Evolutionary conservation across 768 basidiomycete genomes (phyloP), one percentile per base, ranked within the genome.

Genomic region (Leccinellum rugosiceps): DNA sequence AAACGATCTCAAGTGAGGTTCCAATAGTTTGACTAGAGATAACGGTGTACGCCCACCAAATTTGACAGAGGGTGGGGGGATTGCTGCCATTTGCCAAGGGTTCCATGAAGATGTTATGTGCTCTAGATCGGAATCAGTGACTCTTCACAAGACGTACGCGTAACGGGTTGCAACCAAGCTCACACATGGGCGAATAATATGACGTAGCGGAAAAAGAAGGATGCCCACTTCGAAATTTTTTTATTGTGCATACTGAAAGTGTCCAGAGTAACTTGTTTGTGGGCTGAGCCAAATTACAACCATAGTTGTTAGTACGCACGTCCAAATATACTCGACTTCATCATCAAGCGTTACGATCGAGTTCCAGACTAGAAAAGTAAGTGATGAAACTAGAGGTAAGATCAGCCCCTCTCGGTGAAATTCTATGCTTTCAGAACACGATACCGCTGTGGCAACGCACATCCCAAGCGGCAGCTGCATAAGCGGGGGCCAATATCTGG

Each of bases 191-290:
- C 59, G 2, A 53, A 30, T 46, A 71, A 48, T 6, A 55, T 54
- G 34, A 57, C 45, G 57, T 71, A 71, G n/a, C 60, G 69, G 58
- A 70, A 56, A 47, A 63, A 62, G 8, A 69, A 38, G 25, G 67
- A 69, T 17, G 66, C 14, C 72, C 74, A 74, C 55, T 70, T 75
- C 21, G 66, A 59, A 4, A 53, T 49, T 13, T 45, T 65, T 17
- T 25, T 52, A 15, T 61, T 63, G 7, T 55, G 58, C 60, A 72
- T 71, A 10, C 69, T 74, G 38, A 17, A 13, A 23, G 23, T 13
- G 9, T 15, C 13, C 3, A 32, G 14, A 14, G 14, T 3, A 32
- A 32, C n/a, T 3, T 41, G 38, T 19, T 41, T 41, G 38, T 41
- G 38, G 38, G n/a, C n/a, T 19, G n/a, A 41, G 38, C 38, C 38